phyloP scores from a whole-genome alignment of 768 basidiomycete genomes.

The Lepiota subincarnata region DNA sequence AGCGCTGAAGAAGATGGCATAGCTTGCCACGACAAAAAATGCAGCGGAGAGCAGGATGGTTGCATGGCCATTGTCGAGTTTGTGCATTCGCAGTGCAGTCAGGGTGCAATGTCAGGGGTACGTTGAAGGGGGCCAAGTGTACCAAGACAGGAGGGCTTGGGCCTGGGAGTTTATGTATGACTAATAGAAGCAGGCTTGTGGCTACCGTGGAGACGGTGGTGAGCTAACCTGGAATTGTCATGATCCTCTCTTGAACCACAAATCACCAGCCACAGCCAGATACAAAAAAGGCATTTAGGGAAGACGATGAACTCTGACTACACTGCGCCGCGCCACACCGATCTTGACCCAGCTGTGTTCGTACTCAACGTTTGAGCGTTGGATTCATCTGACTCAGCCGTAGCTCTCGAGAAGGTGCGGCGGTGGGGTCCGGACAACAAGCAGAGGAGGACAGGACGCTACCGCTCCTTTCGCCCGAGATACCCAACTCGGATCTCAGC shows the following conservation, averaged over 20 bases:
- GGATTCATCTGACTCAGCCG: neutral
- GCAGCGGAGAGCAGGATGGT: conserved; percentile 41
- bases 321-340: conserved; percentile 12
- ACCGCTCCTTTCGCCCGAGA: conserved; percentile 34
- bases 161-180: conserved; percentile 11
- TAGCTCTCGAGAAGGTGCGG: neutral
- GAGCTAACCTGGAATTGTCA: conserved; percentile 4
- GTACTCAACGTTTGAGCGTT: neutral
- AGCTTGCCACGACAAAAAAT: conserved; percentile 56
- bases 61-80: conserved; percentile 36
- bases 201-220: conserved; percentile 9
- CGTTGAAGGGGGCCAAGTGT: neutral
- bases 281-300: neutral
- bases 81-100: conserved; percentile 7
- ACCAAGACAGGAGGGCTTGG: neutral
- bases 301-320: conserved; percentile 7
- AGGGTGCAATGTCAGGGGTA: conserved; percentile 14
- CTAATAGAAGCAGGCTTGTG: neutral
- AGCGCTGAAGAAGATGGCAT: conserved; percentile 63
- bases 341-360: conserved; percentile 11
- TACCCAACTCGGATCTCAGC: conserved; percentile 43
- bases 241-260: neutral
- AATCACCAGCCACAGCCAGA: conserved; percentile 4
- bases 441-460: neutral
- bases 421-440: neutral